Evolutionary conservation across 106 monocot species (phyloP), one percentile per base, ranked within the genome.

Genomic region (Hemerocallis citrina): DNA sequence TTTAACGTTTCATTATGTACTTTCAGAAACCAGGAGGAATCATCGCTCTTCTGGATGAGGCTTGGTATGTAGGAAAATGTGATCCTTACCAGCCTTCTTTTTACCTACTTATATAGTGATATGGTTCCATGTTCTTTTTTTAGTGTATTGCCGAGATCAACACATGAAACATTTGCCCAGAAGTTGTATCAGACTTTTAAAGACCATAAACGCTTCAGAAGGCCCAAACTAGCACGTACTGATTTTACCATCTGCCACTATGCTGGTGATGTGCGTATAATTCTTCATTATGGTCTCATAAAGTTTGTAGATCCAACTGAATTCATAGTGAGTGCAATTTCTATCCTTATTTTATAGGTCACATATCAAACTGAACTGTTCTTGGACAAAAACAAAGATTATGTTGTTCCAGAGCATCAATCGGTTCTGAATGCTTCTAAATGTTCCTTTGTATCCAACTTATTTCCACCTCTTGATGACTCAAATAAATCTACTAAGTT

Each of bases 21-120:
- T 65, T 75, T 44, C 89, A 93, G 93, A 93, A 93, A 85, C 92
- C 92, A 27, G 85, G 85, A 44, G 93, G 93, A 32, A 82, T 93
- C 32, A 67, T 93, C 66, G 72, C 93, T 61, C 88, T 93, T 66
- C 74, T 93, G 30, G 93, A 93, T 75, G 93, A 93, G 85, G 79
- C 88, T 57, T 93, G 93, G 93, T 93, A 88, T 57, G 76, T 57
- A 57, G 57, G 35, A 56, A 22, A 3, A 42, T 28, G 23, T 41
- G 21, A 40, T 40, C 59, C 22, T 59, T 12, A 59, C 2, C 30
- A 17, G 20, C 35, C 20, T 59, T 23, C 31, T 34, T 19, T 68
- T 32, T 42, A 19, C 17, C n/a, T 12, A 51, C 1, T 10, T 57
- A 34, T 7, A 35, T 36, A 20, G 34, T 43, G 27, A 41, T 39